These are phyloP conservation scores for Naganishia randhawae DNA, from an alignment of 768 basidiomycete species.

Conservation along the genomic window DNA sequence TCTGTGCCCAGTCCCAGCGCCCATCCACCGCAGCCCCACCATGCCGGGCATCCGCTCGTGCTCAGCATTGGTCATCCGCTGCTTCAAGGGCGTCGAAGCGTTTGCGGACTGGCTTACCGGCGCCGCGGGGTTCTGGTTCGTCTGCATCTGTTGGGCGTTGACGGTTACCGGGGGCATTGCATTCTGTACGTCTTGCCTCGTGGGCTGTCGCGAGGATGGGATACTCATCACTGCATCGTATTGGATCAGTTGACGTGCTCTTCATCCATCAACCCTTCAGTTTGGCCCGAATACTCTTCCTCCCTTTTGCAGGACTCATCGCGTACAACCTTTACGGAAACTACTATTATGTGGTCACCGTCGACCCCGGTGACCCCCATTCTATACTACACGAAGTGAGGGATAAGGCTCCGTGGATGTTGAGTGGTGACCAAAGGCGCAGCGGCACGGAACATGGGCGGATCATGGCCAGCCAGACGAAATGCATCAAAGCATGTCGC, in stretches of 20 bases:
- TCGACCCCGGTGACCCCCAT: slow-evolving; percentile 69
- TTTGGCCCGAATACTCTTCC: slow-evolving; percentile 55
- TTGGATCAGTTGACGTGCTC: slow-evolving; percentile 67
- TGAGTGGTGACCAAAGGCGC: slow-evolving; percentile 21
- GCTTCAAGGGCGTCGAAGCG: slow-evolving; percentile 67
- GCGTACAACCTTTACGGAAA: slow-evolving; percentile 71
- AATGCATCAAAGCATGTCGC: slow-evolving; percentile 57
- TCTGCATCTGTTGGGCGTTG: slow-evolving; percentile 71
- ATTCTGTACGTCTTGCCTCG: slow-evolving; percentile 66
- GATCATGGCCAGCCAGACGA: neutral
- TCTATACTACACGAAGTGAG: slow-evolving; percentile 3
- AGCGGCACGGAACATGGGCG: neutral
- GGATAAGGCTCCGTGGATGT: slow-evolving; percentile 30
- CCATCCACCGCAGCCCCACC: neutral
- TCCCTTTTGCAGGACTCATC: slow-evolving; percentile 68
- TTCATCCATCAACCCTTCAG: slow-evolving; percentile 63
- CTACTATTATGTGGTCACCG: slow-evolving; percentile 79
- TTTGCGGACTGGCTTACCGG: slow-evolving; percentile 76
- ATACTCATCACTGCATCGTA: too few species aligned
- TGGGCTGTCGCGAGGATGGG: too few species aligned
- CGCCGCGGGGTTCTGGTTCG: slow-evolving; percentile 85
- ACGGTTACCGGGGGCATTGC: slow-evolving; percentile 65
- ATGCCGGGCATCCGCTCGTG: slow-evolving; percentile 37
- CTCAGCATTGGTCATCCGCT: slow-evolving; percentile 56
- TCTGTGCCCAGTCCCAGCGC: too few species aligned